Percentiles rank a stretch among this genome's conserved stretches.
Conservation (phyloP, 768 basidiomycete species). For the Filobasidium wieringae region DNA sequence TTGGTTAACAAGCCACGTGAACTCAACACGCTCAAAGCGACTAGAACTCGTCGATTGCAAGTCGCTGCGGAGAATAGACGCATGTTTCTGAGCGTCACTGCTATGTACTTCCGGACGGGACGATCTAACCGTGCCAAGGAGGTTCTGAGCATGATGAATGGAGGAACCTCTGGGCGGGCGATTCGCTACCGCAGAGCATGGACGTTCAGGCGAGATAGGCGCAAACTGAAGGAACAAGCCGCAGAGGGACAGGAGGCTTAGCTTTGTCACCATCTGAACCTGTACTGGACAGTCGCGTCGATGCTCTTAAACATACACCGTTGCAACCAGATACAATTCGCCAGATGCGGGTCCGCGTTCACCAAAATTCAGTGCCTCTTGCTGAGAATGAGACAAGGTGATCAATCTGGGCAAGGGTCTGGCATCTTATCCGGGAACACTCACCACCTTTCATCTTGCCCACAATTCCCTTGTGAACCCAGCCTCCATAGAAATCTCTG, state of each 20-base stretch:
- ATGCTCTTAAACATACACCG: no score
- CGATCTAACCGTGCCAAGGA: not conserved
- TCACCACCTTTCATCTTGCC: slow-evolving; percentile 37
- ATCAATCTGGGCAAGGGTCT: not conserved
- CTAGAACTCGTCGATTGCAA: no score
- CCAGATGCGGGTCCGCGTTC: no score
- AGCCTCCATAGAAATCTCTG: slow-evolving; percentile 37
- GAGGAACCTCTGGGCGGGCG: no score
- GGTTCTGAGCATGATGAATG: not conserved
- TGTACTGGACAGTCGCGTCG: no score
- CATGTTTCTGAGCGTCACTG: not conserved
- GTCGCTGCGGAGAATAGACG: not conserved
- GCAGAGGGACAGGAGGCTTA: no score
- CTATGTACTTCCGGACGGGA: not conserved
- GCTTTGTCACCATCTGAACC: no score
- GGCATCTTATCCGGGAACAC: slow-evolving; percentile 1
- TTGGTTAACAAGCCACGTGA: not conserved
- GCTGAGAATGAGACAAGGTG: not conserved
- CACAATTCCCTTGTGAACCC: slow-evolving; percentile 30
- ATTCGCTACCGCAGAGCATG: no score
- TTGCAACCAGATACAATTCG: no score
- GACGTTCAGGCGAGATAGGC: no score
- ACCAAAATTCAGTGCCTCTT: not conserved
- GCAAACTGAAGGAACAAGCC: no score
- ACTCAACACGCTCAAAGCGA: not conserved